Conservation (phyloP, 177 flowering plant genomes). For the Tripterygium wilfordii region DNA sequence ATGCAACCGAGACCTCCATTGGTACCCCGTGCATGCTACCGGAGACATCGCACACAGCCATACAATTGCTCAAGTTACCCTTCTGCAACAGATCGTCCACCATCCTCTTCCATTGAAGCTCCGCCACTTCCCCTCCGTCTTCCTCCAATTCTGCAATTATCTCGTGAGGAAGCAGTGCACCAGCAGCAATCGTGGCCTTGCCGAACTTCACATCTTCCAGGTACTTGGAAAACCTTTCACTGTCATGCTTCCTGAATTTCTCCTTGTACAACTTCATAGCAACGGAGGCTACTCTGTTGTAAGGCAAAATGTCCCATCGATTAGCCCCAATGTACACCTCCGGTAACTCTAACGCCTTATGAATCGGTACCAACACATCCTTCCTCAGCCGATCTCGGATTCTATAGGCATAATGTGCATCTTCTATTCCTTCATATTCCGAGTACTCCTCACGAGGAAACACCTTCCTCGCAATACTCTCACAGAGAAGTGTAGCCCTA, state of each 20-base stretch:
- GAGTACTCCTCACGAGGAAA: constrained; percentile 25
- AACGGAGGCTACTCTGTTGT: constrained; percentile 33
- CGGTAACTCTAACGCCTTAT: constrained; percentile 29
- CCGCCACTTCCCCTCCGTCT: constrained; percentile 31
- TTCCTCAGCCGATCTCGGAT: constrained; percentile 36
- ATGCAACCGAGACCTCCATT: constrained; percentile 28
- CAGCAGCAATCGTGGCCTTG: constrained; percentile 27
- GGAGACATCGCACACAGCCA: constrained; percentile 30
- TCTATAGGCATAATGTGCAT: constrained; percentile 31
- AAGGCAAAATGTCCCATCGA: constrained; percentile 25
- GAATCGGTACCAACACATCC: constrained; percentile 34
- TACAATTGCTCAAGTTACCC: constrained; percentile 23
- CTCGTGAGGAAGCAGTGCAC: constrained; percentile 38
- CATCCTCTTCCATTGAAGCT: constrained; percentile 47
- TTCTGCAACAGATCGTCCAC: constrained; percentile 20
- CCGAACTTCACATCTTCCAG: constrained; percentile 26
- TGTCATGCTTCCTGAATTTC: constrained; percentile 31
- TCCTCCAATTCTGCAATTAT: constrained; percentile 18
- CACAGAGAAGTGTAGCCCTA: constrained; percentile 22
- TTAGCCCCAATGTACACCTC: constrained; percentile 42
- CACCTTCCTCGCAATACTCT: constrained; percentile 28
- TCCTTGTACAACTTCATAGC: constrained; percentile 37
- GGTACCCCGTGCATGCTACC: constrained; percentile 26
- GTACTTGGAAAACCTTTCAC: constrained; percentile 25
- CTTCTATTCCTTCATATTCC: constrained; percentile 29